A percentile compares a stretch with the other conserved stretches of the same genome.
phyloP scores from a whole-genome alignment of 495 filamentous ascomycete genomes.

The Aspergillus bertholletiae region DNA sequence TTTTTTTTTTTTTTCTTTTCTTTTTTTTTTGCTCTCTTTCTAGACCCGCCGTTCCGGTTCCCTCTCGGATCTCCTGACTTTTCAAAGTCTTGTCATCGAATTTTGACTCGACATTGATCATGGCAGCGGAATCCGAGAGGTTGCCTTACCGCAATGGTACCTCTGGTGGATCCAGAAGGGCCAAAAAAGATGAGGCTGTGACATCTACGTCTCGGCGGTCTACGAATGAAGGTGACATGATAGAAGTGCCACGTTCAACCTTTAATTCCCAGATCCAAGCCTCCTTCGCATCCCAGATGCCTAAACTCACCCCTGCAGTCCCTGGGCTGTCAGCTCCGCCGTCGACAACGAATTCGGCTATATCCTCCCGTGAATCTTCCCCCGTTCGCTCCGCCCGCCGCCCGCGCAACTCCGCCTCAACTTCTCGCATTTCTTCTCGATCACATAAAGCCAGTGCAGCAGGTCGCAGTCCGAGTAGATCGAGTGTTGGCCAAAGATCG shows the following conservation, averaged over 20 bases:
- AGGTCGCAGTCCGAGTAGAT: slow-evolving; percentile 65
- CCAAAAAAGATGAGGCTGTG: slow-evolving; percentile 28
- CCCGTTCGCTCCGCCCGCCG: slow-evolving; percentile 39
- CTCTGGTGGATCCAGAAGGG: slow-evolving; percentile 30
- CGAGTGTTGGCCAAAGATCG: slow-evolving; percentile 35
- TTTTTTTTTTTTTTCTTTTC: slow-evolving; percentile 15
- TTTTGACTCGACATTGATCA: slow-evolving; percentile 33
- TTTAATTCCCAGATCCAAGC: slow-evolving; percentile 28
- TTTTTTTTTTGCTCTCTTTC: slow-evolving; percentile 27
- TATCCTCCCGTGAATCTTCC: slow-evolving; percentile 50
- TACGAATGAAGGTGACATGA: slow-evolving; percentile 30
- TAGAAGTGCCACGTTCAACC: slow-evolving; percentile 28
- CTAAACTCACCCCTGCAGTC: slow-evolving; percentile 32
- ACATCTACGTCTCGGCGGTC: slow-evolving; percentile 25
- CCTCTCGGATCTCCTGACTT: slow-evolving; percentile 42
- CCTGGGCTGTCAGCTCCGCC: slow-evolving; percentile 30
- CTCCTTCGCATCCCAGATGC: slow-evolving; percentile 32
- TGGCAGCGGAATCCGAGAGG: slow-evolving; percentile 46
- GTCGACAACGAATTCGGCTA: slow-evolving; percentile 40
- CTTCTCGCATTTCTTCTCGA: slow-evolving; percentile 37
- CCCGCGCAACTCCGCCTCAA: slow-evolving; percentile 26
- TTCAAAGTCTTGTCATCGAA: slow-evolving; percentile 32
- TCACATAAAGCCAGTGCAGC: slow-evolving; percentile 70
- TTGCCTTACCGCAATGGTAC: slow-evolving; percentile 35
- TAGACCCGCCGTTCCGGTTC: slow-evolving; percentile 18